Evolutionary conservation across 768 basidiomycete genomes (phyloP), one percentile per base, ranked within the genome.

Genomic region (Pilatotrama ljubarskyi): DNA sequence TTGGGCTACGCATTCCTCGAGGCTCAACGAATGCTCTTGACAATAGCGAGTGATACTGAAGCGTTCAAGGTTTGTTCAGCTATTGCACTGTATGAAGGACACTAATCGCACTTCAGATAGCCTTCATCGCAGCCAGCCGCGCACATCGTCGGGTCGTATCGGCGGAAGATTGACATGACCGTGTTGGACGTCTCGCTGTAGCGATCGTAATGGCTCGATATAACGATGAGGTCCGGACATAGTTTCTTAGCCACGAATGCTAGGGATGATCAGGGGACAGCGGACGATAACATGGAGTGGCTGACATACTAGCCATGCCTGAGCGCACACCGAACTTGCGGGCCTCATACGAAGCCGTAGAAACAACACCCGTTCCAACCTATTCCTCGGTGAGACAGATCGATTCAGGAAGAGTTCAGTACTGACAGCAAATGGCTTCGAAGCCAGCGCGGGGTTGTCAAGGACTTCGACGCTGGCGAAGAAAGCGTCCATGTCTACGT

Each of bases 401-500:
- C 3, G 6, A 9, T 6, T 22, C 5, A 15, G 25, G 35, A 44
- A 37, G 41, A 24, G 2, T 1, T 14, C 36, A 0, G 10, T 22
- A 71, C 78, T 26, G 67, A 90, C 91, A 25, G 80, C 90, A 69
- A 93, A 93, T 0, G 91, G 81, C 66, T 91, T 92, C 18, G 84
- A 88, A 32, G 78, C 75, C 37, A 90, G 83, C 64, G 75, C 75
- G 15, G 85, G 87, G 64, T 89, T 74, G 64, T 86, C 76, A 20
- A 90, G 78, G 0, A 88, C 73, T 70, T 94, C 92, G 0, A 93
- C 91, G 49, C 81, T 90, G 11, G 91, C 90, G 64, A 82, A 95
- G 75, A 96, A 97, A 3, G 93, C 93, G 71, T 98, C 96, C 85
- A 95, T 94, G 69, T 99, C 97, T 29, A 97, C 87, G 69, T 98